These are phyloP conservation scores for Sordariomycetes sp. DNA, from an alignment of 2,329 filamentous ascomycete species.

Conservation along the genomic window DNA sequence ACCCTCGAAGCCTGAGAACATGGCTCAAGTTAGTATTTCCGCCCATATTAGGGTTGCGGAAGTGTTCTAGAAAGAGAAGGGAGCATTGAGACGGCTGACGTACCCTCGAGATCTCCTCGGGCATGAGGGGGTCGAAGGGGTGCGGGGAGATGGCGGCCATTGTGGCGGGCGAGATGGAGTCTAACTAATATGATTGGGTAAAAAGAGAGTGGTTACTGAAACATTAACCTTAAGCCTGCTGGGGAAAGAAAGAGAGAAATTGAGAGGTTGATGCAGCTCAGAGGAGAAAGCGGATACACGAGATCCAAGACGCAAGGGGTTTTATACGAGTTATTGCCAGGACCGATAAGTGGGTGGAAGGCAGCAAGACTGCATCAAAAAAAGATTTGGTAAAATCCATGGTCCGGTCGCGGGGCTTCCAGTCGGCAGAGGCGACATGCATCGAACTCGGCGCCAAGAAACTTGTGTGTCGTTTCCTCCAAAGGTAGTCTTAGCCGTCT, in stretches of 20 bases:
- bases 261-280: background rate
- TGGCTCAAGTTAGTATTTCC: background rate
- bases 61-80: background rate
- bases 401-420: background rate
- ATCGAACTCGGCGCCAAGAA: background rate
- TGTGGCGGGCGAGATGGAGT: background rate
- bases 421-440: background rate
- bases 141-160: slow-evolving; percentile 6
- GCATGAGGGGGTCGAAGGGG: slow-evolving; percentile 15
- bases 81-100: background rate
- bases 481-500: background rate
- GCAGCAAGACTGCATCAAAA: background rate
- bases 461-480: background rate
- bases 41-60: background rate
- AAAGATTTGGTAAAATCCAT: background rate
- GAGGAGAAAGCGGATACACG: background rate
- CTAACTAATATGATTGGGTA: too few relatives aligned
- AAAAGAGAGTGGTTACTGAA: background rate
- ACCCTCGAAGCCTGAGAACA: slow-evolving; percentile 12
- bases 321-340: background rate
- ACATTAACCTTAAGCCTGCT: background rate
- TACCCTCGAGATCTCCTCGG: slow-evolving; percentile 14
- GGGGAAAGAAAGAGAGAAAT: background rate
- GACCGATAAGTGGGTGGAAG: background rate
- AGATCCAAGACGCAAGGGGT: background rate